Base-by-base conservation (phyloP, 2,329 filamentous ascomycete genomes). In the Sclerotinia borealis region DNA sequence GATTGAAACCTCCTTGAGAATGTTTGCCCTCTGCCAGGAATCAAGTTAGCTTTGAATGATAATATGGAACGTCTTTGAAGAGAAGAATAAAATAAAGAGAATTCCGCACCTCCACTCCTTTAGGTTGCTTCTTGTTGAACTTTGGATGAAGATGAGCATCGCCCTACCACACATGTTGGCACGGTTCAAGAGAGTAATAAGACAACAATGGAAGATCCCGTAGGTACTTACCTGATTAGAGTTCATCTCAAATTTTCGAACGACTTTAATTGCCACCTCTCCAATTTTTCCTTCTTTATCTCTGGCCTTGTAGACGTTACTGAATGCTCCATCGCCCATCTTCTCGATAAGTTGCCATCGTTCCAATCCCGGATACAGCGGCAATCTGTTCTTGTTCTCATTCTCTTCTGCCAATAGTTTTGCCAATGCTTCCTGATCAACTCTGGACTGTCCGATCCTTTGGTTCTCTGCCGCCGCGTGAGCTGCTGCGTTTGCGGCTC, bases 261-360 rank as follows among this genome's bases (percentile, higher is more conserved):
- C 95, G 59, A 99, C 95, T 78, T 99, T 99, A 83, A 99, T 98
- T 71, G 93, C 95, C 39, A 95, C 92, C 75, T 98, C 89, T 69
- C 85, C 86, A 67, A 85, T 84, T 67, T 87, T 81, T 47, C 90
- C 89, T 7, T 86, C 83, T 8, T 79, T 75, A 75, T 99, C 95
- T 69, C 83, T 85, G 43, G 95, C 95, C 45, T 91, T 88, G 77
- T 98, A 99, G 68, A 99, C 95, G 73, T 98, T 98, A 81, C 93
- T 98, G 82, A 99, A 99, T 65, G 95, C 95, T 66, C 95, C 95
- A 71, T 98, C 95, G 68, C 95, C 95, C 93, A 99, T 99, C 83
- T 98, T 98, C 78, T 96, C 93, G 59, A 95, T 64, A 39, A 97
- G 80, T 61, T 89, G 85, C 88, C 91, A 99, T 73, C 93, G 81